These are phyloP conservation scores for Coelastrella sp. DNA, from an alignment of 139 green algal genomes.

Conservation along the genomic window DNA sequence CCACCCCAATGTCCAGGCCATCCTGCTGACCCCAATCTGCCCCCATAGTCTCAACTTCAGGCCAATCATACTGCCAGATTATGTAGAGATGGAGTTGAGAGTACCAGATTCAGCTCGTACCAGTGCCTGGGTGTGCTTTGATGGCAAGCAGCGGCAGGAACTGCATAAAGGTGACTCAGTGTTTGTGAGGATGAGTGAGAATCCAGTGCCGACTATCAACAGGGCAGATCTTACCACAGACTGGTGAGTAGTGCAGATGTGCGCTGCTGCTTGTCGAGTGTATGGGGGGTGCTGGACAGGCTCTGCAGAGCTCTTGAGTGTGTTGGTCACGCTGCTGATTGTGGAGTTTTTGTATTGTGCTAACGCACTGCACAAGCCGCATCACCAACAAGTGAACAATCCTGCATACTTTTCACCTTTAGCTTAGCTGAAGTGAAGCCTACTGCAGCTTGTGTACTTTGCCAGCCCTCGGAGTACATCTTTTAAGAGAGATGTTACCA, in stretches of 20 bases:
- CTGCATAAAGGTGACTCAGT: constrained; percentile 87
- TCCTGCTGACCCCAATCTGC: constrained; percentile 96
- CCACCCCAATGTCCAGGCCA: constrained; percentile 91
- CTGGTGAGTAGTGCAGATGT: constrained; percentile 66
- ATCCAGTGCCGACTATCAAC: constrained; percentile 97
- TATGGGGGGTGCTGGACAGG: too few species aligned
- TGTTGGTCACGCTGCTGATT: too few species aligned
- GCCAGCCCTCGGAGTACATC: too few species aligned
- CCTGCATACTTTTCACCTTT: too few species aligned
- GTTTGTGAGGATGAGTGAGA: constrained; percentile 88
- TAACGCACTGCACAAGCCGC: too few species aligned
- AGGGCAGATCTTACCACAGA: constrained; percentile 92
- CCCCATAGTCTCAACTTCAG: constrained; percentile 96
- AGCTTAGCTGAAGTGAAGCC: too few species aligned
- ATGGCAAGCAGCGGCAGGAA: constrained; percentile 90
- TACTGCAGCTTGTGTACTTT: too few species aligned
- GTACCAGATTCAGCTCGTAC: constrained; percentile 85
- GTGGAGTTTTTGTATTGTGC: too few species aligned
- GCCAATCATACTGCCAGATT: constrained; percentile 97
- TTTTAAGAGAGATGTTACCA: too few species aligned
- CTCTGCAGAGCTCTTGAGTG: too few species aligned
- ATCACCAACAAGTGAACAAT: too few species aligned
- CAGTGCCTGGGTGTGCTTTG: constrained; percentile 95
- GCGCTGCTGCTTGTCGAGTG: too few species aligned
- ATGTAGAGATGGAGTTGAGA: constrained; percentile 78